Percentiles rank a stretch among this genome's conserved stretches.
Evolutionary conservation across 208 protist genomes (phyloP).

Genomic region (Trichomonas vaginalis): DNA sequence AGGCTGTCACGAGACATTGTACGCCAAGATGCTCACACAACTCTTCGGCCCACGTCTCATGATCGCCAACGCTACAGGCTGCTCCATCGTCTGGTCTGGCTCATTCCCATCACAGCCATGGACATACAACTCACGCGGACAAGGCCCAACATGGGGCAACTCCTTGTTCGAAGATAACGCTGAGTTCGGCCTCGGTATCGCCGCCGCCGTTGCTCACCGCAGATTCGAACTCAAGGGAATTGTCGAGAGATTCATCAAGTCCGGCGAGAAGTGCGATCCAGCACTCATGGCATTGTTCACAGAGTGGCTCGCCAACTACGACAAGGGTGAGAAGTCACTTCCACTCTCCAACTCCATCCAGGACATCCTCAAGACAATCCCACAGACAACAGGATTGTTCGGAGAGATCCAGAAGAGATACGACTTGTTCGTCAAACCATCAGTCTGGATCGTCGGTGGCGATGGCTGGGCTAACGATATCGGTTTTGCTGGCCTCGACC

Average conservation of each 20-base stretch:
- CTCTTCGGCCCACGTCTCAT: constrained; percentile 50
- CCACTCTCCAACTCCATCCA: neutral
- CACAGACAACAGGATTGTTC: neutral
- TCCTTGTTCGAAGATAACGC: constrained; percentile 55
- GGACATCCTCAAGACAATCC: neutral
- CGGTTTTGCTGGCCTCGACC: constrained; percentile 46
- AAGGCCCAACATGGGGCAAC: constrained; percentile 47
- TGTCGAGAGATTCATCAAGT: neutral
- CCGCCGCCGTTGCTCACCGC: constrained; percentile 13
- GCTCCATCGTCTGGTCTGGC: constrained; percentile 47
- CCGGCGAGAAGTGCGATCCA: neutral
- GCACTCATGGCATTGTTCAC: neutral
- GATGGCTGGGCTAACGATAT: constrained; percentile 57
- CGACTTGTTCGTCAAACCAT: constrained; percentile 22
- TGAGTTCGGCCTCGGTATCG: constrained; percentile 50
- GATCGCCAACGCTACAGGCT: constrained; percentile 57
- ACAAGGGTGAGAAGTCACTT: neutral
- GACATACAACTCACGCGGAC: constrained; percentile 41
- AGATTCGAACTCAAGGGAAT: constrained; percentile 26
- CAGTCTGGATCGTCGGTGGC: constrained; percentile 45
- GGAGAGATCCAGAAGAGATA: neutral
- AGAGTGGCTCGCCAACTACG: neutral
- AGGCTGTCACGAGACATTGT: constrained; percentile 54
- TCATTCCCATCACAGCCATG: constrained; percentile 37
- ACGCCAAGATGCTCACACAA: constrained; percentile 54